A percentile compares a stretch with the other conserved stretches of the same genome.
Evolutionary conservation across 345 rosid genomes (phyloP).

Genomic region (Gossypium herbaceum): DNA sequence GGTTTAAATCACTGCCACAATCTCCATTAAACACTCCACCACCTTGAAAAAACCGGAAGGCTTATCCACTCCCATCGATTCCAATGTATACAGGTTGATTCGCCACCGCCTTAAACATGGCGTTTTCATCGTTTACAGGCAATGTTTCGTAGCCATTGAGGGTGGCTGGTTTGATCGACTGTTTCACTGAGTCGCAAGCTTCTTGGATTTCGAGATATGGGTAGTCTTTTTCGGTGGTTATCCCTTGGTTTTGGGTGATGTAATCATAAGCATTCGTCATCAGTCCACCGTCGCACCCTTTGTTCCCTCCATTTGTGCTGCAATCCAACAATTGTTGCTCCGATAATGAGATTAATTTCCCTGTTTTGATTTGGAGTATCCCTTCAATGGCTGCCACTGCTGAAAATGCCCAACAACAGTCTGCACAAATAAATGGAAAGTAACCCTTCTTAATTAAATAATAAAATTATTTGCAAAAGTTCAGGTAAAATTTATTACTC

Average conservation of each 20-base stretch:
- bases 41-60: not conserved
- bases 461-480: too few species aligned
- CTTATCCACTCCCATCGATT: not conserved
- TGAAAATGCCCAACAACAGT: conserved; percentile 80
- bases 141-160: conserved; percentile 14
- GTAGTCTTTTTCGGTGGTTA: conserved; percentile 37
- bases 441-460: not conserved
- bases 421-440: conserved; percentile 18
- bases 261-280: conserved; percentile 49
- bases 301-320: conserved; percentile 14
- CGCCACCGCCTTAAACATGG: conserved; percentile 6
- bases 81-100: not conserved
- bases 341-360: conserved; percentile 47
- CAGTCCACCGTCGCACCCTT: conserved; percentile 46
- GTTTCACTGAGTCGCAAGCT: conserved; percentile 1
- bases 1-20: not conserved
- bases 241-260: conserved; percentile 37
- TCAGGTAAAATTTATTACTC: too few species aligned
- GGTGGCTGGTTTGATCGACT: conserved; percentile 7
- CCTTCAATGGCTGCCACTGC: conserved; percentile 69
- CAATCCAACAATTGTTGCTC: conserved; percentile 72
- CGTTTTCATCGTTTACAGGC: not conserved
- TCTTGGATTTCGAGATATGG: conserved; percentile 33
- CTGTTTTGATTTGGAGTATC: conserved; percentile 44
- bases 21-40: not conserved